phyloP scores from a whole-genome alignment of 208 protist genomes.

The Trypanosoma theileri region DNA sequence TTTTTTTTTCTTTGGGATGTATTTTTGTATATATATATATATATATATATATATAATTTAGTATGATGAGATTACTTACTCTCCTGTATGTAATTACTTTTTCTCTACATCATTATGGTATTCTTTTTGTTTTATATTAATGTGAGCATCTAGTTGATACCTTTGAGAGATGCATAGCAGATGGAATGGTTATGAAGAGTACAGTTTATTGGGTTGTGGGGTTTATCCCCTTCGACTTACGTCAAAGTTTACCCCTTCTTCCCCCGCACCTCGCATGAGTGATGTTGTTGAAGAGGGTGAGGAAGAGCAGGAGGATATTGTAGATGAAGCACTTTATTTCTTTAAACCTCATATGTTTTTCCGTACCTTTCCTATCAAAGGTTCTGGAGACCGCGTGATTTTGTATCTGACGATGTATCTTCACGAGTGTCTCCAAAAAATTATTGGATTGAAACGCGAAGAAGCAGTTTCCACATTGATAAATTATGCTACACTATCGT shows the following conservation, averaged over 20 bases:
- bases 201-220: conserved; percentile 33
- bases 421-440: conserved; percentile 65
- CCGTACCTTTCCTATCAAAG: conserved; percentile 86
- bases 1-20: not conserved
- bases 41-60: not conserved
- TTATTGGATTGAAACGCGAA: conserved; percentile 19
- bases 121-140: not conserved
- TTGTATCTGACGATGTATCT: conserved; percentile 93
- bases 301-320: conserved; percentile 75
- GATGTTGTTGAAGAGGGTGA: conserved; percentile 21
- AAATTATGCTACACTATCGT: conserved; percentile 16
- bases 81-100: not conserved
- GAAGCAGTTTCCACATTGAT: conserved; percentile 20
- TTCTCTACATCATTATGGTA: not conserved
- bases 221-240: conserved; percentile 31
- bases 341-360: conserved; percentile 94
- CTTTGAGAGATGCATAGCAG: conserved; percentile 19
- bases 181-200: conserved; percentile 41
- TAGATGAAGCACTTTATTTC: conserved; percentile 88
- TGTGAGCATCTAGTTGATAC: not conserved
- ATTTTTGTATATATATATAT: not conserved
- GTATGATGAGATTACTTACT: not conserved
- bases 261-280: conserved; percentile 26
- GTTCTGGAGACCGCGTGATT: conserved; percentile 79
- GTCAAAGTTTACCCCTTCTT: conserved; percentile 14